phyloP scores from a whole-genome alignment of 257 asterid genomes.

The Solanum chiquidenum region DNA sequence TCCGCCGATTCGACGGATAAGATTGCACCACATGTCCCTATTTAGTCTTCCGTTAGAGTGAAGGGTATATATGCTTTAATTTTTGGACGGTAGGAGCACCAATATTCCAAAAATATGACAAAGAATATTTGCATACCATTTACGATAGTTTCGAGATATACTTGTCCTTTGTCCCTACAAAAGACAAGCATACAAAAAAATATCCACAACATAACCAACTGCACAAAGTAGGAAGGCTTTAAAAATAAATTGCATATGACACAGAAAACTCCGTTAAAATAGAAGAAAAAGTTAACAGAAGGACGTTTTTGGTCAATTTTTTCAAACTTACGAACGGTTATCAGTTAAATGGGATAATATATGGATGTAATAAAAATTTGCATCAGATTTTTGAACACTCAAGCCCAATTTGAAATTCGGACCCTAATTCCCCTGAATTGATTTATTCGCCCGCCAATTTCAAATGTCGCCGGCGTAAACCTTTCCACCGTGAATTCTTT shows the following conservation, averaged over 20 bases:
- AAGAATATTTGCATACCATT: accelerated
- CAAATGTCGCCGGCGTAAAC: not conserved
- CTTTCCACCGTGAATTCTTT: not conserved
- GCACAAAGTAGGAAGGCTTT: not conserved
- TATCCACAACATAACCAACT: not conserved
- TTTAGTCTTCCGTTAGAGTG: no score
- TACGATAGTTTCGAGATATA: no score
- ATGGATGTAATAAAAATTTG: not conserved
- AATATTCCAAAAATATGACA: accelerated
- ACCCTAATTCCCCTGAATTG: not conserved
- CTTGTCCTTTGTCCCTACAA: not conserved
- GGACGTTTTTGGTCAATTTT: not conserved
- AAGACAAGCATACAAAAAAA: not conserved
- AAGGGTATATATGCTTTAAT: no score
- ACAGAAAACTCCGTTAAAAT: not conserved
- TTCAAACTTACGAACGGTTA: not conserved
- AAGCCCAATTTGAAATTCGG: not conserved
- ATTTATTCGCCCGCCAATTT: not conserved
- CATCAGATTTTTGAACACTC: not conserved
- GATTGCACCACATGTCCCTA: no score
- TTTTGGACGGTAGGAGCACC: accelerated
- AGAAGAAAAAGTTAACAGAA: not conserved
- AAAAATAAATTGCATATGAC: not conserved
- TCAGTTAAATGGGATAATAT: not conserved
- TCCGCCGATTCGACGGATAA: accelerated